Percentiles rank a stretch among this genome's conserved stretches.
These are phyloP conservation scores for Hyaloscypha variabilis DNA, from an alignment of 495 filamentous ascomycete species.

Conservation along the genomic window DNA sequence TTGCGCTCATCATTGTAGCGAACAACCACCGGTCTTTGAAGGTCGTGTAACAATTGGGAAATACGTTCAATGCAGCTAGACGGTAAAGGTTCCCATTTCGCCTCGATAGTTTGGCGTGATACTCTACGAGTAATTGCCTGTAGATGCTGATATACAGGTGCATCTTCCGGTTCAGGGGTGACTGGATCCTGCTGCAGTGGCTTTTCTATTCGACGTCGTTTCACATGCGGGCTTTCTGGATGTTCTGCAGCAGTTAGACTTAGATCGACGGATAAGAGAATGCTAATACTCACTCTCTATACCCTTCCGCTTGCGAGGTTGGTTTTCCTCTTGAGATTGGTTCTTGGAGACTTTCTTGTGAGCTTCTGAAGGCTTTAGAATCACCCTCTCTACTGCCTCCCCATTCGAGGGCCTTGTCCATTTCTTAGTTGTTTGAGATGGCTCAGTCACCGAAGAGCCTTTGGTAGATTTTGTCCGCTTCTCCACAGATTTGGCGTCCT, in stretches of 20 bases:
- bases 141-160: constrained; percentile 29
- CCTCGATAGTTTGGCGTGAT: constrained; percentile 56
- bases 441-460: neutral
- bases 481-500: neutral
- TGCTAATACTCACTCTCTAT: neutral
- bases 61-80: constrained; percentile 54
- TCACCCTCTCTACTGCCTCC: neutral
- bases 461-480: neutral
- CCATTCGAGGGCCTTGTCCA: neutral
- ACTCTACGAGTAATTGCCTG: constrained; percentile 35
- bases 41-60: constrained; percentile 51
- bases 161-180: neutral
- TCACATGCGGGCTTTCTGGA: neutral
- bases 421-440: neutral
- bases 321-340: neutral
- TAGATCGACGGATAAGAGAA: neutral
- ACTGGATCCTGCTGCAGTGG: constrained; percentile 4
- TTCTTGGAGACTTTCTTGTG: constrained; percentile 7
- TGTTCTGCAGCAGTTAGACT: neutral
- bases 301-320: constrained; percentile 10
- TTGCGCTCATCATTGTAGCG: constrained; percentile 56
- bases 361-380: neutral
- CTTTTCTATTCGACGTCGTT: constrained; percentile 15
- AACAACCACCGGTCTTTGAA: constrained; percentile 58
- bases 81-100: constrained; percentile 61